Evolutionary conservation across 129 eudicot species (phyloP).

Genomic region (Artemisia annua): DNA sequence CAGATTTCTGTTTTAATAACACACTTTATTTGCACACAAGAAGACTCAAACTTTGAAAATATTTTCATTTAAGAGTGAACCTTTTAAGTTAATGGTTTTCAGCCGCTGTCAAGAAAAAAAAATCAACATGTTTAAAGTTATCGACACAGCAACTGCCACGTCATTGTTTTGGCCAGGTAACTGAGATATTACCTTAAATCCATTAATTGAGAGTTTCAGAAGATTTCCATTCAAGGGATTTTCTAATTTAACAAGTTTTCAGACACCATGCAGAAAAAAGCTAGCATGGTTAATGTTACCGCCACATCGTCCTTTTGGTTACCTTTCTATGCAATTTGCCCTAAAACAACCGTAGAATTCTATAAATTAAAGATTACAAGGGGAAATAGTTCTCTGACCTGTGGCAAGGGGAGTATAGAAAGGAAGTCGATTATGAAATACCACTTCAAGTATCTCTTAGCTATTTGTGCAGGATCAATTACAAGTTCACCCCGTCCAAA

Average conservation of each 20-base stretch:
- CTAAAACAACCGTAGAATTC: neutral
- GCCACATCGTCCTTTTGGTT: neutral
- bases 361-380: neutral
- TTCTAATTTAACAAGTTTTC: no score
- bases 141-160: neutral
- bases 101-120: neutral
- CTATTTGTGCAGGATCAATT: conserved; percentile 84
- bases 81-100: neutral
- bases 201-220: no score
- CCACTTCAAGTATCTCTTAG: conserved; percentile 74
- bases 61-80: neutral
- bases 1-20: neutral
- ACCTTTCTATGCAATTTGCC: neutral
- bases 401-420: conserved; percentile 87
- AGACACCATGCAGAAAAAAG: neutral
- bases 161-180: conserved; percentile 2
- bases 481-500: conserved; percentile 99
- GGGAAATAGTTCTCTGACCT: conserved; percentile 48
- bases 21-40: neutral
- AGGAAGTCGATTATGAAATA: conserved; percentile 84
- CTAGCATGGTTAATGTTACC: neutral
- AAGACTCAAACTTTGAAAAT: neutral
- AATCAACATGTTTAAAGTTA: conserved; percentile 5
- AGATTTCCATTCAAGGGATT: no score
- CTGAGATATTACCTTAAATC: conserved; percentile 5